Evolutionary conservation across 306 rosid genomes (phyloP).

Genomic region (Astragalus membranaceus): DNA sequence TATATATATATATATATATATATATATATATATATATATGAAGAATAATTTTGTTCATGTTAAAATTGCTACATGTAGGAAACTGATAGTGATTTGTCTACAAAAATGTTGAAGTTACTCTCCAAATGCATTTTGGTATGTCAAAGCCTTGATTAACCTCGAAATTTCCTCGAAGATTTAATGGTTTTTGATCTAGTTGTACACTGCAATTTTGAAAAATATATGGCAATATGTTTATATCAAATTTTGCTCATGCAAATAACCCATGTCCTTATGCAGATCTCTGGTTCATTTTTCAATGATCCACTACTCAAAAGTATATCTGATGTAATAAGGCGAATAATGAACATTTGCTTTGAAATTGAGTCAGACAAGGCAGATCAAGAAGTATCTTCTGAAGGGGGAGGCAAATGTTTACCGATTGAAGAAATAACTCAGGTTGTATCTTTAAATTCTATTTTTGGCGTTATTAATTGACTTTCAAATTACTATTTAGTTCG

Average conservation of each 20-base stretch:
- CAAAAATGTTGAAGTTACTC: not conserved
- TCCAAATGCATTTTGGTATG: not conserved
- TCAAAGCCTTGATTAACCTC: not conserved
- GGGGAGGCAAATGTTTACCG: not conserved
- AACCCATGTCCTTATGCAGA: conserved; percentile 10
- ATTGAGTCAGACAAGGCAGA: not conserved
- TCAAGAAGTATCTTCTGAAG: not conserved
- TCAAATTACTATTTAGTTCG: no score
- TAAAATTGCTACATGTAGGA: conserved; percentile 16
- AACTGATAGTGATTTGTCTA: not conserved
- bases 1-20: no score
- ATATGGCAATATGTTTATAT: not conserved
- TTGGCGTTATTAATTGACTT: no score
- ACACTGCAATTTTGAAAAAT: not conserved
- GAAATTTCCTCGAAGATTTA: no score
- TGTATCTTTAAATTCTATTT: not conserved
- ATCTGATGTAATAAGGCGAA: not conserved
- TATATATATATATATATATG: no score
- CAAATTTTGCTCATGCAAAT: not conserved
- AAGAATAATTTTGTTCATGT: not conserved
- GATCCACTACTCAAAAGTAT: not conserved
- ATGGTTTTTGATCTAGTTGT: not conserved
- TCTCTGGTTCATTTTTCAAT: not conserved
- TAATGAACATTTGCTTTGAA: not conserved
- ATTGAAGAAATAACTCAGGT: conserved; percentile 11